Percentiles rank a stretch among this genome's conserved stretches.
These are phyloP conservation scores for Suhomyces wounanorum DNA, from an alignment of 1,139 yeast species.

Conservation along the genomic window DNA sequence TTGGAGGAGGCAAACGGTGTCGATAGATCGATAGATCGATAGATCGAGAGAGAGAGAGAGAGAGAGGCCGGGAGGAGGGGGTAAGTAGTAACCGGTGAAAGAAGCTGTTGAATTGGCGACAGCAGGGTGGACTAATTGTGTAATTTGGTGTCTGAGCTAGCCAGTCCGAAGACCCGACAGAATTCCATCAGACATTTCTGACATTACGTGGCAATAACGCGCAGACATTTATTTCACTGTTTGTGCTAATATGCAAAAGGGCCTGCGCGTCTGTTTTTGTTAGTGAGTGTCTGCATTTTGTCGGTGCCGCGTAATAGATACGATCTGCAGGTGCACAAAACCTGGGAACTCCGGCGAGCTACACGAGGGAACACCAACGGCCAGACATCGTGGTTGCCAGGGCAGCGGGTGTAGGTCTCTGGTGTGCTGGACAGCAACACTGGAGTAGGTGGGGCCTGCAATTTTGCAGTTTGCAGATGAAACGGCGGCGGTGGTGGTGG, in stretches of 20 bases:
- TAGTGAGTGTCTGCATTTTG: not conserved
- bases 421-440: no score
- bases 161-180: not conserved
- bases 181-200: not conserved
- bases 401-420: not conserved
- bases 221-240: not conserved
- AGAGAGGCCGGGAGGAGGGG: no score
- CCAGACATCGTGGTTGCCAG: not conserved
- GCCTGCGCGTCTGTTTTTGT: not conserved
- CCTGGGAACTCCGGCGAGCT: not conserved
- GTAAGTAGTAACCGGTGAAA: no score
- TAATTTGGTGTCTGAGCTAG: no score
- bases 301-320: not conserved
- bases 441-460: no score
- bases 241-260: not conserved
- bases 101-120: not conserved
- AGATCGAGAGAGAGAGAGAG: no score
- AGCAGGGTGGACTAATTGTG: not conserved
- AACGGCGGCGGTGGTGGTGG: not conserved
- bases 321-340: not conserved
- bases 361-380: not conserved
- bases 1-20: not conserved
- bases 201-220: not conserved
- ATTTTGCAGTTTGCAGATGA: not conserved
- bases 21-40: no score